Evolutionary conservation across 768 basidiomycete species (phyloP).

Genomic region (Leucosporidium creatinivorum): DNA sequence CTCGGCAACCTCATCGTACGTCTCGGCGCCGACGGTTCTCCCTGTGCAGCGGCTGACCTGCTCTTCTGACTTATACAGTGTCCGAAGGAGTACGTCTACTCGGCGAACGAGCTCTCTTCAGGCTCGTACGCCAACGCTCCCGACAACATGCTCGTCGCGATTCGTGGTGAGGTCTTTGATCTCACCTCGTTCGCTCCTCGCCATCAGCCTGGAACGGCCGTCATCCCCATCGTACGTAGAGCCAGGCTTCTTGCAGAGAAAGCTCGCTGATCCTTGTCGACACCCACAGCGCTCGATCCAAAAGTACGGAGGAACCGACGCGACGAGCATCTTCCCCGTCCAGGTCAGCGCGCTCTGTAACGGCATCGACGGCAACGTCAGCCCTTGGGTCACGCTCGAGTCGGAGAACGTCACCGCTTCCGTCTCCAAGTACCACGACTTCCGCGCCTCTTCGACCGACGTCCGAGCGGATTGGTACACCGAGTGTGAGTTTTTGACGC

Average conservation of each 20-base stretch:
- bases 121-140: constrained; percentile 59
- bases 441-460: constrained; percentile 79
- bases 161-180: constrained; percentile 94
- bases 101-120: constrained; percentile 60
- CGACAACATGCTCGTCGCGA: constrained; percentile 68
- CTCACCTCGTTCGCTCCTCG: constrained; percentile 55
- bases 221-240: constrained; percentile 28
- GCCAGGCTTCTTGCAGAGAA: background rate
- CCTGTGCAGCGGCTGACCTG: background rate
- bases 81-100: constrained; percentile 88
- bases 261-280: background rate
- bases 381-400: constrained; percentile 71
- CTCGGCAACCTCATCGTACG: constrained; percentile 65
- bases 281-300: constrained; percentile 17
- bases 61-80: constrained; percentile 45
- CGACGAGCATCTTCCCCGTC: constrained; percentile 81
- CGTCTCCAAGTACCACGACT: constrained; percentile 87
- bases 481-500: constrained; percentile 46
- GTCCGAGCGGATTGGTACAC: constrained; percentile 98
- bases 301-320: constrained; percentile 60
- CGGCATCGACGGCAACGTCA: constrained; percentile 70
- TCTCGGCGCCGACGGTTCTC: no score
- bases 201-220: constrained; percentile 20
- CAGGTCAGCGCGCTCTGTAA: constrained; percentile 93
- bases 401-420: constrained; percentile 63